Conservation (phyloP, 1,284 basidiomycete species). For the Trametes versicolor region DNA sequence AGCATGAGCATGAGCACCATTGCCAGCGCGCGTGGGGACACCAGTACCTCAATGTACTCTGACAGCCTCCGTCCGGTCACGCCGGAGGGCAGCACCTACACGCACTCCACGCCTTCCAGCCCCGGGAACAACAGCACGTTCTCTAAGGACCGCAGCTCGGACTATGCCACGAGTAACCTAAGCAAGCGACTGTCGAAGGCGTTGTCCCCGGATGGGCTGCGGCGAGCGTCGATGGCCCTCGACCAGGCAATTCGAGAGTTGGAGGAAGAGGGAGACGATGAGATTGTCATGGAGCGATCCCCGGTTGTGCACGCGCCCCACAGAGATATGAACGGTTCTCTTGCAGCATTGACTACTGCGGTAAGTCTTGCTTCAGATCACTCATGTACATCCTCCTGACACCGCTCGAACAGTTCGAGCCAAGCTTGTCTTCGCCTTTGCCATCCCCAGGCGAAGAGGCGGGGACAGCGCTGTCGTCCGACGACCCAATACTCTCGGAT, state of each 20-base stretch:
- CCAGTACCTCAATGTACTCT: constrained; percentile 54
- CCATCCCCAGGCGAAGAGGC: constrained; percentile 51
- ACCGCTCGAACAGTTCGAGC: constrained; percentile 27
- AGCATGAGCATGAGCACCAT: constrained; percentile 49
- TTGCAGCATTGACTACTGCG: constrained; percentile 31
- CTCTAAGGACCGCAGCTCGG: constrained; percentile 34
- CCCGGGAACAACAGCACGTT: constrained; percentile 52
- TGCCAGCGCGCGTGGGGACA: constrained; percentile 44
- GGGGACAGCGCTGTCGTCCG: constrained; percentile 75
- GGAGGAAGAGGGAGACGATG: constrained; percentile 65
- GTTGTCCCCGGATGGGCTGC: constrained; percentile 60
- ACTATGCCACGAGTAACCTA: constrained; percentile 30
- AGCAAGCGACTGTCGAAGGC: constrained; percentile 54
- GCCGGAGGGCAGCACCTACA: constrained; percentile 56
- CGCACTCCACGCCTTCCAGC: constrained; percentile 53
- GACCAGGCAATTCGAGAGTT: constrained; percentile 79
- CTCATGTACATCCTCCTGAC: constrained; percentile 27
- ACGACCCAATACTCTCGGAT: constrained; percentile 58
- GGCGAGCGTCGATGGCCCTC: constrained; percentile 75
- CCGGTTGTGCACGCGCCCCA: constrained; percentile 52
- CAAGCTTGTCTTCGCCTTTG: constrained; percentile 34
- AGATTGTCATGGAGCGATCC: constrained; percentile 77
- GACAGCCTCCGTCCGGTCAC: constrained; percentile 58
- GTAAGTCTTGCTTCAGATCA: constrained; percentile 30
- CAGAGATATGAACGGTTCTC: constrained; percentile 28